These are phyloP conservation scores for Cardiospermum halicacabum DNA, from an alignment of 345 rosid genomes.

Conservation along the genomic window DNA sequence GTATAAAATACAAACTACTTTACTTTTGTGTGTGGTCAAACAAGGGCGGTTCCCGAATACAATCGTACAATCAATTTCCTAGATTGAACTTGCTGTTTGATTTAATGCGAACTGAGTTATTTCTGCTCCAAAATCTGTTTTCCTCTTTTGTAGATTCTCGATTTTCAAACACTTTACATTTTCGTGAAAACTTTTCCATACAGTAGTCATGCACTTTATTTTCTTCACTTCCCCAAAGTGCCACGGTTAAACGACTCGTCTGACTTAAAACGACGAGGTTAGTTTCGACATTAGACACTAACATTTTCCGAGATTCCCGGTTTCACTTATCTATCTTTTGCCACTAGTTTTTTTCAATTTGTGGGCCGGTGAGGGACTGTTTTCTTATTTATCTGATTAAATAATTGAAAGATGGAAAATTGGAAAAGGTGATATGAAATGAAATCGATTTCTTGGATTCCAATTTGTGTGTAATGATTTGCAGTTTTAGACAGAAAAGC, in stretches of 20 bases:
- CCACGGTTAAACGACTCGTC: neutral
- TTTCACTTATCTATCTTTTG: neutral
- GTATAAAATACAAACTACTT: neutral
- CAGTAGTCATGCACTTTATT: neutral
- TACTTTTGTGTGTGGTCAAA: neutral
- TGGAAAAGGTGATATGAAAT: constrained; percentile 14
- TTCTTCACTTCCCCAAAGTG: neutral
- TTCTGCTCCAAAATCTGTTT: neutral
- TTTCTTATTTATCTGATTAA: constrained; percentile 5
- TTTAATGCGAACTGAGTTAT: constrained; percentile 10
- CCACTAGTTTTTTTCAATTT: neutral
- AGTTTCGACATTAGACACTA: constrained; percentile 14
- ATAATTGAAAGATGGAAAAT: neutral
- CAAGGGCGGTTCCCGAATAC: constrained; percentile 13
- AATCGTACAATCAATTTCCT: neutral
- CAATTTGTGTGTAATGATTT: constrained; percentile 4
- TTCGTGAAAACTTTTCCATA: neutral
- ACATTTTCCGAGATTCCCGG: constrained; percentile 17
- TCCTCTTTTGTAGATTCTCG: neutral
- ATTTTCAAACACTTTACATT: constrained; percentile 6
- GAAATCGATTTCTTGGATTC: constrained; percentile 19
- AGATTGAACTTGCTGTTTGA: constrained; percentile 18
- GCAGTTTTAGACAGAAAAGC: constrained; percentile 10
- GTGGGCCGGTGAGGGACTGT: constrained; percentile 6
- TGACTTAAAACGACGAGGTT: neutral